phyloP scores from a whole-genome alignment of 495 filamentous ascomycete genomes.

The Podospora pseudoanserina region DNA sequence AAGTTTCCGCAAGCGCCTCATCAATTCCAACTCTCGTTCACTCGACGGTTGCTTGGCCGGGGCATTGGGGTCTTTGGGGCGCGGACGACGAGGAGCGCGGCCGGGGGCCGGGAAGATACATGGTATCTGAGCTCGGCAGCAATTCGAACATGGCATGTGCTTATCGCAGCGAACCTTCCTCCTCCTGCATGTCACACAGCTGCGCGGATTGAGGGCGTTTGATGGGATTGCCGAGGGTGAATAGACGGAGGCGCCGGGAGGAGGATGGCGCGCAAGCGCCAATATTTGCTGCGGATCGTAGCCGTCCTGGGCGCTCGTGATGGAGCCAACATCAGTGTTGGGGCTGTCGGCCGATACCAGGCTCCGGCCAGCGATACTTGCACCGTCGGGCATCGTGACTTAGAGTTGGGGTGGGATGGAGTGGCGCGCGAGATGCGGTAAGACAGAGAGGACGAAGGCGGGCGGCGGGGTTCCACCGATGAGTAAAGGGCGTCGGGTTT shows the following conservation, averaged over 20 bases:
- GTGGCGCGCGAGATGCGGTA: not conserved
- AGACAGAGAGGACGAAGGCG: not conserved
- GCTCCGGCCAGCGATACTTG: conserved; percentile 8
- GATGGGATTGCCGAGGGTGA: conserved; percentile 40
- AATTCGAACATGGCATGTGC: conserved; percentile 77
- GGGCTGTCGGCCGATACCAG: conserved; percentile 18
- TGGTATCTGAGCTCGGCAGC: conserved; percentile 69
- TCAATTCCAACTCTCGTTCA: conserved; percentile 66
- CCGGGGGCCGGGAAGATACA: conserved; percentile 83
- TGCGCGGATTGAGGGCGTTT: conserved; percentile 57
- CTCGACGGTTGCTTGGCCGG: conserved; percentile 48
- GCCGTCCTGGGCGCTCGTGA: conserved; percentile 22
- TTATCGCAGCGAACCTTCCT: conserved; percentile 84
- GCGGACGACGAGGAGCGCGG: conserved; percentile 67
- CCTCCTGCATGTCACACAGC: conserved; percentile 78
- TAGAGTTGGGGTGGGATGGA: not conserved
- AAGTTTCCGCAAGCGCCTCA: conserved; percentile 71
- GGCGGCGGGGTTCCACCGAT: not conserved
- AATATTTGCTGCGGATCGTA: conserved; percentile 59
- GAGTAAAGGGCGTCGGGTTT: not conserved
- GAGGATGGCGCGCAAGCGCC: conserved; percentile 61
- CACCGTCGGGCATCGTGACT: conserved; percentile 20
- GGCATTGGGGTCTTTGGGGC: conserved; percentile 55
- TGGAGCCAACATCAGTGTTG: conserved; percentile 15
- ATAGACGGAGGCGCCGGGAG: conserved; percentile 58